These are phyloP conservation scores for Syzygium oleosum DNA, from an alignment of 345 rosid genomes.

Conservation along the genomic window DNA sequence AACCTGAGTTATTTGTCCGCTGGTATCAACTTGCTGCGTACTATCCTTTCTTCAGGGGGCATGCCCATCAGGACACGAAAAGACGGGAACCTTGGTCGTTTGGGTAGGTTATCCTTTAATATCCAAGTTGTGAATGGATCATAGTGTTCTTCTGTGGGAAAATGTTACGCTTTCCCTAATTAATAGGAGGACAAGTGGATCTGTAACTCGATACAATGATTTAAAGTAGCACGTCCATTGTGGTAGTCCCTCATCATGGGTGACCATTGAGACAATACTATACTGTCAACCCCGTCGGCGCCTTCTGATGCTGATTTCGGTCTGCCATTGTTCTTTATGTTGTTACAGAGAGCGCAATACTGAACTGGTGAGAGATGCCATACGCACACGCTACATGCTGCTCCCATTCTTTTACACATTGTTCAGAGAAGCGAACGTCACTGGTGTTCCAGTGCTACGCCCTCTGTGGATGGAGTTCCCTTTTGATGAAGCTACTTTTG, in stretches of 20 bases:
- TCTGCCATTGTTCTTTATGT: not conserved
- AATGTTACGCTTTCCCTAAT: not conserved
- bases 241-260: not conserved
- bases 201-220: not conserved
- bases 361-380: constrained; percentile 81
- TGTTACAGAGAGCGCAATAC: constrained; percentile 72
- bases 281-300: not conserved
- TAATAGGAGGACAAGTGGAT: not conserved
- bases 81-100: constrained; percentile 98
- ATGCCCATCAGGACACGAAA: constrained; percentile 97
- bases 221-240: not conserved
- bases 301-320: not conserved
- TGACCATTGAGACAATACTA: not conserved
- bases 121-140: not conserved
- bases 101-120: constrained; percentile 46
- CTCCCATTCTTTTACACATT: constrained; percentile 94
- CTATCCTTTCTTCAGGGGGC: constrained; percentile 97
- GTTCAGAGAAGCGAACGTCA: constrained; percentile 89
- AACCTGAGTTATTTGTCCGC: constrained; percentile 80
- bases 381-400: constrained; percentile 71
- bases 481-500: constrained; percentile 70
- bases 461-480: constrained; percentile 99
- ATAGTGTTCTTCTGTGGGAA: not conserved
- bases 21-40: constrained; percentile 99
- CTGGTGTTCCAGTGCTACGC: constrained; percentile 77